Conservation (phyloP, 1,139 yeast genomes). For the Suhomyces yuchorum region DNA sequence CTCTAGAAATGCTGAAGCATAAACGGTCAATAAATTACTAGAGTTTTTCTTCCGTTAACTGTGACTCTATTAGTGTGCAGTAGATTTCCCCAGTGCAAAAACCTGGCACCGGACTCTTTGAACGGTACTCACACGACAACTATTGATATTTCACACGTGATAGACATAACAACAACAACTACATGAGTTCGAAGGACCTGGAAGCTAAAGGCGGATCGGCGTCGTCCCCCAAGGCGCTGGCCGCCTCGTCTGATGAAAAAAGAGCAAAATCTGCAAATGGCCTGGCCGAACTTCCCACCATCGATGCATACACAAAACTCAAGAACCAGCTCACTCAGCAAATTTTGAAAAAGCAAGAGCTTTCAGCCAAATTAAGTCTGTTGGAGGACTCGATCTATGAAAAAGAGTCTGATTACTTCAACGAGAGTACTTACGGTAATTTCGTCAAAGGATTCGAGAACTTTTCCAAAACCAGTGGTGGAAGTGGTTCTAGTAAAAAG, state of each 20-base stretch:
- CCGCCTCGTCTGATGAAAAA: slow-evolving; percentile 4
- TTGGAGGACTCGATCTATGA: slow-evolving; percentile 83
- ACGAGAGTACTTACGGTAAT: slow-evolving; percentile 71
- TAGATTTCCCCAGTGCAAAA: too few species aligned
- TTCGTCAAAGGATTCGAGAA: slow-evolving; percentile 89
- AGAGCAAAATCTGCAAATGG: slow-evolving; percentile 1
- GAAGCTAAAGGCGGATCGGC: slow-evolving; percentile 1
- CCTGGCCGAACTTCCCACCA: slow-evolving; percentile 15
- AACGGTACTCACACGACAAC: neutral
- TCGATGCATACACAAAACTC: slow-evolving; percentile 56
- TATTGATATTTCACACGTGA: neutral
- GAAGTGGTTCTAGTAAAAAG: slow-evolving; percentile 46
- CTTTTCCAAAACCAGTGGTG: slow-evolving; percentile 55
- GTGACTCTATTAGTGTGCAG: too few species aligned
- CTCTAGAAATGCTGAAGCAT: too few species aligned
- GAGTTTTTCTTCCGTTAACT: too few species aligned
- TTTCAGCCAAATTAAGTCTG: slow-evolving; percentile 61
- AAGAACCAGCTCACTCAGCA: slow-evolving; percentile 69
- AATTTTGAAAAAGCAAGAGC: slow-evolving; percentile 61
- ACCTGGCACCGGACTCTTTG: too few species aligned
- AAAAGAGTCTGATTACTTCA: slow-evolving; percentile 76
- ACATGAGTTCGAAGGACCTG: slow-evolving; percentile 7
- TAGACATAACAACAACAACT: neutral
- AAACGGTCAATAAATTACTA: too few species aligned
- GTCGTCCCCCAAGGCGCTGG: slow-evolving; percentile 5